These are phyloP conservation scores for Leptosphaerulina australis DNA, from an alignment of 2,329 filamentous ascomycete species.

Conservation along the genomic window DNA sequence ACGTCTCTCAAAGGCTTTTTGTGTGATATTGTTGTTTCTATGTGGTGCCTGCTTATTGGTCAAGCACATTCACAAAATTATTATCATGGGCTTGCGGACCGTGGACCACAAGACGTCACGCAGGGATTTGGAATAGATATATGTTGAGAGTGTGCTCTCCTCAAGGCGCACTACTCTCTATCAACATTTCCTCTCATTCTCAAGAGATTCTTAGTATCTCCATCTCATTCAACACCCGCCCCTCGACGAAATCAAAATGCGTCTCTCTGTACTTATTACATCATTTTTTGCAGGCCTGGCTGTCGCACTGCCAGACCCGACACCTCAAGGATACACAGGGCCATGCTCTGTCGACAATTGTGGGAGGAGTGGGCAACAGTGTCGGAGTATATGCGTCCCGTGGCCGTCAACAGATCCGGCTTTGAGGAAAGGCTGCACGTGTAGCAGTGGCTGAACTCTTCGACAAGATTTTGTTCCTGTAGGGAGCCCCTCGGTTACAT, in stretches of 20 bases:
- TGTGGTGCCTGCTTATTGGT: conserved; percentile 1
- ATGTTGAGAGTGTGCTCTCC: neutral
- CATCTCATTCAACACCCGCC: neutral
- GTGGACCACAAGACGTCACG: conserved; percentile 14
- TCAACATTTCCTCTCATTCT: neutral
- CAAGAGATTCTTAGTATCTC: neutral
- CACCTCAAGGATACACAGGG: conserved; percentile 25
- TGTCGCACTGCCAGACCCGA: conserved; percentile 21
- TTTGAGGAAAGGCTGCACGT: conserved; percentile 19
- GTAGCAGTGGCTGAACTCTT: conserved; percentile 2
- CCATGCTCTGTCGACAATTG: conserved; percentile 13
- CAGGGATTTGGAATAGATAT: conserved; percentile 2
- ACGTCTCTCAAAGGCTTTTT: neutral
- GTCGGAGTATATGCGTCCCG: conserved; percentile 4
- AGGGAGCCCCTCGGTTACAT: too few relatives aligned
- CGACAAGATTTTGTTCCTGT: too few relatives aligned
- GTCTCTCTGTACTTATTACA: conserved; percentile 7
- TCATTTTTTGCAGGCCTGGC: conserved; percentile 10
- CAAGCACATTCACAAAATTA: neutral
- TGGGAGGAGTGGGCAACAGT: conserved; percentile 4
- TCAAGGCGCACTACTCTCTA: neutral
- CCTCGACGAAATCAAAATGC: conserved; percentile 1
- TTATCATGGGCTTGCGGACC: conserved; percentile 2
- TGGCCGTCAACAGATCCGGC: conserved; percentile 16
- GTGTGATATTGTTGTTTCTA: neutral